A percentile compares a stretch with the other conserved stretches of the same genome.
Conservation (phyloP, 306 rosid species). For the Cucumis melo region DNA sequence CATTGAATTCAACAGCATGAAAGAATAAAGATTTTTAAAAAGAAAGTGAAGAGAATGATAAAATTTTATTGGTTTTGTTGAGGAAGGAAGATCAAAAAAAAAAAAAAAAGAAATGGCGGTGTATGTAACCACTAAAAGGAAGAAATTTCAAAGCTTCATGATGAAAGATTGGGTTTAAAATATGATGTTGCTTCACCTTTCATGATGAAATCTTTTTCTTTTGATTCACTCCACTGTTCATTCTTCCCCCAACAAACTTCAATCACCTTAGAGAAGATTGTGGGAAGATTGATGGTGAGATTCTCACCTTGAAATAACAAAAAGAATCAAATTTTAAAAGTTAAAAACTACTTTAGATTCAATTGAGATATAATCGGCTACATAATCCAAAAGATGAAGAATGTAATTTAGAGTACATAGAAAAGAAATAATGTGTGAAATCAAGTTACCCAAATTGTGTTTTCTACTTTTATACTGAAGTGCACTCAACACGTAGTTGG, state of each 20-base stretch:
- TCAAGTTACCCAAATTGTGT: no score
- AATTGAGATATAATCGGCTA: background rate
- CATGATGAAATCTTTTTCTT: slow-evolving; percentile 15
- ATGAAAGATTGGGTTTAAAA: slow-evolving; percentile 12
- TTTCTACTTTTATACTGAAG: no score
- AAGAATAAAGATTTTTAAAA: background rate
- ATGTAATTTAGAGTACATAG: no score
- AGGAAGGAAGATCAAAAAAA: slow-evolving; percentile 2
- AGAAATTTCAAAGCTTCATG: slow-evolving; percentile 16
- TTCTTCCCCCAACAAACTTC: background rate
- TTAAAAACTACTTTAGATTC: background rate
- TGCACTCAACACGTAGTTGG: background rate
- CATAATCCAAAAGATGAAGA: no score
- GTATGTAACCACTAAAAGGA: slow-evolving; percentile 9
- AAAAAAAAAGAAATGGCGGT: background rate
- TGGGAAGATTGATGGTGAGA: background rate
- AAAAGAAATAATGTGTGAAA: no score
- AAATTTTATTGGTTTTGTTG: background rate
- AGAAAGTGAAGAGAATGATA: background rate
- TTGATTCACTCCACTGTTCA: slow-evolving; percentile 16
- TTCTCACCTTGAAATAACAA: background rate
- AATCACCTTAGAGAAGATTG: background rate
- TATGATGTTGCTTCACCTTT: slow-evolving; percentile 34
- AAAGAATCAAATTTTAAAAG: background rate
- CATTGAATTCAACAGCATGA: slow-evolving; percentile 20